phyloP scores from a whole-genome alignment of 768 basidiomycete species.

The Mycena crocata region DNA sequence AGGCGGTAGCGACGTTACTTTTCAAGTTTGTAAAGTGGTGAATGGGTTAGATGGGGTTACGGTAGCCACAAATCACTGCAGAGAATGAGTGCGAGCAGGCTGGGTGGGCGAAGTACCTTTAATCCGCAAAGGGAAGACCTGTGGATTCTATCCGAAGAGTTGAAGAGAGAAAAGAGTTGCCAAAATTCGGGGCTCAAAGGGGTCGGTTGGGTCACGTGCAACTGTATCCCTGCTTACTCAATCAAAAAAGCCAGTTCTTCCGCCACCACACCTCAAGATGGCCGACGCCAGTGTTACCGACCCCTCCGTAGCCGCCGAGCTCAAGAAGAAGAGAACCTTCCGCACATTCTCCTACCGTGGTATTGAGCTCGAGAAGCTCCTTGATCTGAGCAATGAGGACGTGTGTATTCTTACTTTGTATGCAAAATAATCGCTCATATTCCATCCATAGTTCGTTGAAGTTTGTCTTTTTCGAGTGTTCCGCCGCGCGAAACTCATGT shows the following conservation, averaged over 20 bases:
- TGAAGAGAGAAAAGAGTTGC: constrained; percentile 46
- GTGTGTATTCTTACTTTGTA: constrained; percentile 61
- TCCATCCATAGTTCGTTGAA: constrained; percentile 73
- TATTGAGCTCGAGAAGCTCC: constrained; percentile 96
- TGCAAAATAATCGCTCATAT: not conserved
- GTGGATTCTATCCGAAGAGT: constrained; percentile 87
- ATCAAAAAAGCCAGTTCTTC: no score
- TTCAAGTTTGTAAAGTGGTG: constrained; percentile 34
- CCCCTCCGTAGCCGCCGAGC: constrained; percentile 92
- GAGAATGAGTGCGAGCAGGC: constrained; percentile 21
- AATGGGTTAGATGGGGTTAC: constrained; percentile 51
- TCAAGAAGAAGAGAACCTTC: constrained; percentile 99
- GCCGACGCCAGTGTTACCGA: constrained; percentile 90
- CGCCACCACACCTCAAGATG: no score
- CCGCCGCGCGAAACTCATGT: constrained; percentile 6
- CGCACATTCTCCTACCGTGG: constrained; percentile 99
- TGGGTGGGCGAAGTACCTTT: constrained; percentile 68
- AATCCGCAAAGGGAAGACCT: constrained; percentile 94
- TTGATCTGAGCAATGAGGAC: constrained; percentile 96
- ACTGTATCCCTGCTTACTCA: no score
- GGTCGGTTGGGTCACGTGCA: constrained; percentile 26
- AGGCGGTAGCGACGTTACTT: constrained; percentile 51
- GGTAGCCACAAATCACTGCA: constrained; percentile 95
- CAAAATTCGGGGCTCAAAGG: no score
- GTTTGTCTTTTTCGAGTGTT: constrained; percentile 53